Base-by-base conservation (phyloP, 108 stramenopile species). In the Chaetoceros muelleri region DNA sequence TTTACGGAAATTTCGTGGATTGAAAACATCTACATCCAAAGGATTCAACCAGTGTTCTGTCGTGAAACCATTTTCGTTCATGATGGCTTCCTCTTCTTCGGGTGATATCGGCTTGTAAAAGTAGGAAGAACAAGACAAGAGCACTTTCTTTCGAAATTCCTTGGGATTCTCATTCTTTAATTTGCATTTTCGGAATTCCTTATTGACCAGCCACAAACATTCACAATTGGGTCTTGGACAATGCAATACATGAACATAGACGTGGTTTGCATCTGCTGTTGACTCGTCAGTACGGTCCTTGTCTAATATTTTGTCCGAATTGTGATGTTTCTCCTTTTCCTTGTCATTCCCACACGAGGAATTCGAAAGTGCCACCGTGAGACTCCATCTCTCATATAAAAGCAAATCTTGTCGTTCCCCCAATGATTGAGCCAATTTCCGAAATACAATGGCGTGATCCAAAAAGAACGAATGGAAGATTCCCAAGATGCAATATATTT, bases 181-280 rank as follows among this genome's bases (percentile, higher is more conserved):
- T 28, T 65, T 65, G 21, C 51, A 17, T 24, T 50, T 22, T 20
- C 57, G 48, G 56, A 48, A 48, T 13, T 2, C 49, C 21, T 30
- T 47, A n/a, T 45, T 48, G 2, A 46, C 57, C 30, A 59, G 29
- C 65, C 65, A 65, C 17, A 30, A 28, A 40, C 56, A 60, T 2
- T 58, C 65, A 60, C 65, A 65, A 24, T 58, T 44, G 13, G 65
- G 56, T 7, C 55, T 55, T 2, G 65, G 65, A 23, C 65, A 65
- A 27, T 60, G 48, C 19, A 57, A 20, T 26, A 55, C 34, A 5
- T 13, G 5, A 10, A 13, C 13, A 40, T 40, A 40, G 5, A 40
- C 34, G 13, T 40, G 34, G 34, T 40, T 40, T 40, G 34, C 34
- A 13, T 40, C 34, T 13, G 13, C 13, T 13, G 34, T 40, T 13